A percentile compares a stretch with the other conserved stretches of the same genome.
phyloP scores from a whole-genome alignment of 176 grass and related monocot genomes.

The Calamus simplicifolius region DNA sequence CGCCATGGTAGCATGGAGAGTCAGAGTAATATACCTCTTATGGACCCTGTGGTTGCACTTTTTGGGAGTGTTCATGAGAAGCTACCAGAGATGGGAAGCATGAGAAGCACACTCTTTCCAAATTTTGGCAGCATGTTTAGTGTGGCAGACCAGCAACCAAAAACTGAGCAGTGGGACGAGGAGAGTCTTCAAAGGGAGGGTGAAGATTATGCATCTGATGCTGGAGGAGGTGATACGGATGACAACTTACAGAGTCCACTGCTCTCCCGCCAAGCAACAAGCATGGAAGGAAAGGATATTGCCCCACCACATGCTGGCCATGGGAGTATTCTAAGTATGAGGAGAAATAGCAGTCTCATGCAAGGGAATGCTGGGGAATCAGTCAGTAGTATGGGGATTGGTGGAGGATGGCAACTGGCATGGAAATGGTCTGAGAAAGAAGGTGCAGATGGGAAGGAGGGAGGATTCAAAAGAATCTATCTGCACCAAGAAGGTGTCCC shows the following conservation, averaged over 20 bases:
- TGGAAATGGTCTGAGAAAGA: slow-evolving; percentile 81
- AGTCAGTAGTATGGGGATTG: slow-evolving; percentile 68
- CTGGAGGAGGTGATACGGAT: slow-evolving; percentile 45
- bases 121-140: slow-evolving; percentile 97
- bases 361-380: slow-evolving; percentile 41
- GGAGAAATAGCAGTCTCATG: slow-evolving; percentile 46
- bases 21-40: slow-evolving; percentile 42
- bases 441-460: slow-evolving; percentile 66
- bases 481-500: slow-evolving; percentile 64
- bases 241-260: slow-evolving; percentile 73
- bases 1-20: slow-evolving; percentile 50
- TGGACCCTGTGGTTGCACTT: slow-evolving; percentile 72
- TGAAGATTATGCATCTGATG: slow-evolving; percentile 73
- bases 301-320: slow-evolving; percentile 16
- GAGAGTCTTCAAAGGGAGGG: slow-evolving; percentile 69
- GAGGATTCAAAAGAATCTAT: slow-evolving; percentile 80
- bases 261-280: slow-evolving; percentile 58
- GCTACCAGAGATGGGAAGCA: slow-evolving; percentile 67
- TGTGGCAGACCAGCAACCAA: slow-evolving; percentile 60
- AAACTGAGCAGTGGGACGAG: slow-evolving; percentile 83
- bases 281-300: slow-evolving; percentile 58
- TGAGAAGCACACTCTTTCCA: slow-evolving; percentile 70
- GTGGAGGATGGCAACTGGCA: slow-evolving; percentile 86
- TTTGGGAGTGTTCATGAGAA: slow-evolving; percentile 93
- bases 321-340: slow-evolving; percentile 48